Conservation (phyloP, 768 basidiomycete genomes). For the Lepiota subincarnata region DNA sequence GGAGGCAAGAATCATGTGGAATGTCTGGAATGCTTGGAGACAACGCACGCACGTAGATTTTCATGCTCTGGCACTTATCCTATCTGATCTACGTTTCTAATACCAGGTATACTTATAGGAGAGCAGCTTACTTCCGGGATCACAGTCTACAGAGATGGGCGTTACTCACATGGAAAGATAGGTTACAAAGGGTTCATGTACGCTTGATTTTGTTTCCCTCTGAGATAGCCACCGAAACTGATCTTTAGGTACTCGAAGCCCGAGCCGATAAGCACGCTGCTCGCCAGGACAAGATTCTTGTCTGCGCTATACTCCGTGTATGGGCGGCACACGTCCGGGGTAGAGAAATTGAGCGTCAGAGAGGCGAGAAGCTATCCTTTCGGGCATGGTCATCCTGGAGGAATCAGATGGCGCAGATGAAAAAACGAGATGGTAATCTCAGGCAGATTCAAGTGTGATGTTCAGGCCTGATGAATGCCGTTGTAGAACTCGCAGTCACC, state of each 20-base stretch:
- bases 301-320: slow-evolving; percentile 23
- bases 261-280: slow-evolving; percentile 49
- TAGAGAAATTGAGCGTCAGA: slow-evolving; percentile 18
- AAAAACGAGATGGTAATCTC: slow-evolving; percentile 18
- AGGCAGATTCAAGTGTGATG: not conserved
- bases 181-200: slow-evolving; percentile 16
- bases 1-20: slow-evolving; percentile 43
- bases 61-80: not conserved
- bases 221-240: not conserved
- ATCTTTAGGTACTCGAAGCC: slow-evolving; percentile 45
- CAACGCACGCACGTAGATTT: slow-evolving; percentile 42
- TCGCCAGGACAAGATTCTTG: slow-evolving; percentile 22
- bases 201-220: slow-evolving; percentile 1
- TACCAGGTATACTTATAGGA: slow-evolving; percentile 7
- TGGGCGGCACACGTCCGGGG: slow-evolving; percentile 27
- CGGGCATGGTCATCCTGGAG: slow-evolving; percentile 20
- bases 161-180: slow-evolving; percentile 11
- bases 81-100: not conserved
- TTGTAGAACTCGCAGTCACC: slow-evolving; percentile 18
- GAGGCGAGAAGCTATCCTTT: slow-evolving; percentile 14
- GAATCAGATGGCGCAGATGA: slow-evolving; percentile 14
- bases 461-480: not conserved
- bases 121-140: slow-evolving; percentile 10
- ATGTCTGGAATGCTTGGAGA: slow-evolving; percentile 55
- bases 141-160: slow-evolving; percentile 5